Evolutionary conservation across 805 yeast species (phyloP).

Genomic region (Kodamaea hsintzibuensis): DNA sequence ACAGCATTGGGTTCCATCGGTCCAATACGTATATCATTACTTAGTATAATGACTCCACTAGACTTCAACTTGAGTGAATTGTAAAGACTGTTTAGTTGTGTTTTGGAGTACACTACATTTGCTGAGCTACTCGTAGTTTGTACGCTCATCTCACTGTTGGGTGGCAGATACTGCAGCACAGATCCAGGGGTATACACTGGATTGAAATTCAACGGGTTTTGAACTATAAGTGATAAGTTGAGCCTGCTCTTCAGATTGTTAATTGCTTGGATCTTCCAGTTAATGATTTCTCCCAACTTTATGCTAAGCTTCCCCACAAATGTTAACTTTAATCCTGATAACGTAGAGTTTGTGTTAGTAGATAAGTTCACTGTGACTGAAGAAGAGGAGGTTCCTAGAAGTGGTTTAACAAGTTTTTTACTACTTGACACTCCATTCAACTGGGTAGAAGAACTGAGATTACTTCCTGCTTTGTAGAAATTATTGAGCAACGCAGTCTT

Average conservation of each 20-base stretch:
- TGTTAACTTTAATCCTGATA: slow-evolving; percentile 49
- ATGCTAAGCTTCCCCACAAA: slow-evolving; percentile 65
- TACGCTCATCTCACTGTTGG: slow-evolving; percentile 4
- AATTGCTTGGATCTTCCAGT: slow-evolving; percentile 66
- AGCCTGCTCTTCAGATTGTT: slow-evolving; percentile 56
- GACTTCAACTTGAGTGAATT: slow-evolving; percentile 40
- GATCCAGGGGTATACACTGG: slow-evolving; percentile 17
- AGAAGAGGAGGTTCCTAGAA: slow-evolving; percentile 20
- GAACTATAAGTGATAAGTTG: slow-evolving; percentile 49
- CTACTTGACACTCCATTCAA: slow-evolving; percentile 5
- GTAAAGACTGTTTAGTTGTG: slow-evolving; percentile 33
- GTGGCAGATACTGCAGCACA: background rate
- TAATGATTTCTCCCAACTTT: slow-evolving; percentile 57
- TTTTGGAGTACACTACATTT: slow-evolving; percentile 19
- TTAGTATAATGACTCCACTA: slow-evolving; percentile 61
- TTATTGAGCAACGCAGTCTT: slow-evolving; percentile 26
- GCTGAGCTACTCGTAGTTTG: background rate
- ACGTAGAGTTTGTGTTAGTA: slow-evolving; percentile 26
- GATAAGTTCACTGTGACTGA: slow-evolving; percentile 39
- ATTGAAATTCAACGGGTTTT: slow-evolving; percentile 25
- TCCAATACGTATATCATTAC: slow-evolving; percentile 66
- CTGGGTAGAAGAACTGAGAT: slow-evolving; percentile 7
- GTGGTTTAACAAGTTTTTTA: slow-evolving; percentile 9
- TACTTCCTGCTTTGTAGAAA: slow-evolving; percentile 18
- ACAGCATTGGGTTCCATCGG: slow-evolving; percentile 61